A percentile compares a stretch with the other conserved stretches of the same genome.
Conservation (phyloP, 176 grass and related monocot genomes). For the Oryza australiensis region DNA sequence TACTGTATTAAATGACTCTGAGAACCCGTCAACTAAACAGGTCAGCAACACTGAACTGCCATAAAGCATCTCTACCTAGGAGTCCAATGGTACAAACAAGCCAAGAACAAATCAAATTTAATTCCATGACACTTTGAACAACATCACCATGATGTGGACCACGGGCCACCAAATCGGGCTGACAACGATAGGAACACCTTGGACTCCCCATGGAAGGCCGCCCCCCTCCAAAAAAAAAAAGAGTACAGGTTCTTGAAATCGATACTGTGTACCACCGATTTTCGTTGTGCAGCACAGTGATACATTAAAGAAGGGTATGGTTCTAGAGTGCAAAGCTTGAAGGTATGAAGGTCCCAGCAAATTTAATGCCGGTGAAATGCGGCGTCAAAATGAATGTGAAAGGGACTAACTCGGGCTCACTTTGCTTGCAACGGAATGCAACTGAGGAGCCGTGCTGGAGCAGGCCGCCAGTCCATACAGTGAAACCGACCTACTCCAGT, state of each 20-base stretch:
- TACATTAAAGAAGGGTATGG: not conserved
- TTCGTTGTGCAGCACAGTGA: not conserved
- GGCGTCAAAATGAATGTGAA: slow-evolving; percentile 34
- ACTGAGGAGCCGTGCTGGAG: not conserved
- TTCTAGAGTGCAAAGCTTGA: slow-evolving; percentile 16
- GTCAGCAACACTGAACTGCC: slow-evolving; percentile 12
- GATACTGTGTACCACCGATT: not conserved
- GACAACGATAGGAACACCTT: not conserved
- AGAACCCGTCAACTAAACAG: slow-evolving; percentile 10
- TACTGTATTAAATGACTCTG: slow-evolving; percentile 4
- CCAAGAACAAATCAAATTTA: slow-evolving; percentile 35
- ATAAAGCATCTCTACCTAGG: slow-evolving; percentile 12
- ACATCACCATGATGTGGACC: not conserved
- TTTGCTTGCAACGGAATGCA: slow-evolving; percentile 18
- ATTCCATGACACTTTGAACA: not conserved
- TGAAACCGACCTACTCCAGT: not conserved
- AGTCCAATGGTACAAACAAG: not conserved
- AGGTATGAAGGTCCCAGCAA: slow-evolving; percentile 47
- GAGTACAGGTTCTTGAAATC: slow-evolving; percentile 26
- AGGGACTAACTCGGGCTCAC: slow-evolving; percentile 1
- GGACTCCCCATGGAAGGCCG: not conserved
- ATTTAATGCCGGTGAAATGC: slow-evolving; percentile 32
- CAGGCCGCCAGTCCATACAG: not conserved
- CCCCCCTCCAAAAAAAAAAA: not conserved
- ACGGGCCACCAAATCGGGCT: slow-evolving; percentile 23